Evolutionary conservation across 1,284 basidiomycete genomes (phyloP).

Genomic region (Xerocomus cyaneibrunnescens): DNA sequence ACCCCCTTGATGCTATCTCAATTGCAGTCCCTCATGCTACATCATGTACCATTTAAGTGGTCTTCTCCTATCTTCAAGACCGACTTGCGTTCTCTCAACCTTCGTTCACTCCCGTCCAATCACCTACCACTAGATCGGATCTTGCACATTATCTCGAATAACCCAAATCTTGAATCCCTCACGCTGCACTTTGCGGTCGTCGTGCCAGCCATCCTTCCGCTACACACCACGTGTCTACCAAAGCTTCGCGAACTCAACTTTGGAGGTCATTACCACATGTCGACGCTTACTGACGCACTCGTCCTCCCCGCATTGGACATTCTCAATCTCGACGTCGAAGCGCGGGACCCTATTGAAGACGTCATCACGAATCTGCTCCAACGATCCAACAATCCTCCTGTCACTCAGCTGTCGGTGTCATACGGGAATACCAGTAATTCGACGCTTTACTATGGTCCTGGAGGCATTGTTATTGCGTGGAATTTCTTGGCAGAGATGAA

Average conservation of each 20-base stretch:
- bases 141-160: slow-evolving; percentile 56
- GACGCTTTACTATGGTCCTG: slow-evolving; percentile 44
- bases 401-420: slow-evolving; percentile 57
- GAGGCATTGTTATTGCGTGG: slow-evolving; percentile 48
- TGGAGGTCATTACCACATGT: slow-evolving; percentile 65
- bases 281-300: slow-evolving; percentile 60
- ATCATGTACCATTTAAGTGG: slow-evolving; percentile 74
- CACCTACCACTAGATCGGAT: slow-evolving; percentile 65
- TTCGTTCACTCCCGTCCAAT: slow-evolving; percentile 61
- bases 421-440: slow-evolving; percentile 47
- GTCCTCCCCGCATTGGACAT: slow-evolving; percentile 52
- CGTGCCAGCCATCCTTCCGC: slow-evolving; percentile 58
- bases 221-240: slow-evolving; percentile 49
- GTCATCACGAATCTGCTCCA: slow-evolving; percentile 55
- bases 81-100: slow-evolving; percentile 54
- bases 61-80: slow-evolving; percentile 62
- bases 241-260: slow-evolving; percentile 54
- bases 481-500: slow-evolving; percentile 47
- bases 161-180: slow-evolving; percentile 53
- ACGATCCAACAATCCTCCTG: slow-evolving; percentile 54
- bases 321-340: slow-evolving; percentile 64
- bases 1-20: slow-evolving; percentile 43
- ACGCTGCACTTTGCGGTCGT: slow-evolving; percentile 60
- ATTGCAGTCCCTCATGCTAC: slow-evolving; percentile 56
- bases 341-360: slow-evolving; percentile 67